Evolutionary conservation across 805 yeast species (phyloP).

Genomic region (Hanseniaspora meyeri): DNA sequence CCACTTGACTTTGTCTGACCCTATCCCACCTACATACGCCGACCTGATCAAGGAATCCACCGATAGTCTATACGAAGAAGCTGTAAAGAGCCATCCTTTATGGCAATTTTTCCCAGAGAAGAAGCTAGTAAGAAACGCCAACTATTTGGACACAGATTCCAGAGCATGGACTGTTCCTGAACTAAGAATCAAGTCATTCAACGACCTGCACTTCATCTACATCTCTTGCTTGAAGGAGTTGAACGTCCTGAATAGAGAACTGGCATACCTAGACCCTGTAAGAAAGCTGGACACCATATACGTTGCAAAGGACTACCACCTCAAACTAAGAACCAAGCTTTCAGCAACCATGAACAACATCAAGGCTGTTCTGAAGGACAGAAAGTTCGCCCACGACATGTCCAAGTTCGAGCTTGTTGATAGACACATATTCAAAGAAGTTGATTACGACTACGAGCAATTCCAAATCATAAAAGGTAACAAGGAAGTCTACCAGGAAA

Average conservation of each 20-base stretch:
- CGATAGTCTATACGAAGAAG: constrained; percentile 25
- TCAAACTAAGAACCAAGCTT: constrained; percentile 33
- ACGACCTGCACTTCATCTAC: constrained; percentile 87
- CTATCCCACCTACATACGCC: constrained; percentile 69
- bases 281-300: constrained; percentile 26
- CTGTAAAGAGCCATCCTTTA: constrained; percentile 77
- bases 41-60: constrained; percentile 33
- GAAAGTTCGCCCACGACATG: constrained; percentile 55
- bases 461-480: neutral
- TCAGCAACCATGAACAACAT: constrained; percentile 63
- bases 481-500: neutral
- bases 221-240: constrained; percentile 73
- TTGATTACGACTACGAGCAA: neutral
- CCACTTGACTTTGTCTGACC: constrained; percentile 50
- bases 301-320: constrained; percentile 28
- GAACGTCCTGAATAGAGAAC: constrained; percentile 66
- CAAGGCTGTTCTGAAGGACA: constrained; percentile 75
- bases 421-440: constrained; percentile 4
- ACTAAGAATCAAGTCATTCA: constrained; percentile 78
- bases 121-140: constrained; percentile 46
- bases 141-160: constrained; percentile 42
- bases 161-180: constrained; percentile 83
- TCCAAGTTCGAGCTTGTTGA: constrained; percentile 1
- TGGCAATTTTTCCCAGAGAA: constrained; percentile 80
- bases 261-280: constrained; percentile 38